Conservation (phyloP, 139 green algal species). For the Trebouxia sp. region DNA sequence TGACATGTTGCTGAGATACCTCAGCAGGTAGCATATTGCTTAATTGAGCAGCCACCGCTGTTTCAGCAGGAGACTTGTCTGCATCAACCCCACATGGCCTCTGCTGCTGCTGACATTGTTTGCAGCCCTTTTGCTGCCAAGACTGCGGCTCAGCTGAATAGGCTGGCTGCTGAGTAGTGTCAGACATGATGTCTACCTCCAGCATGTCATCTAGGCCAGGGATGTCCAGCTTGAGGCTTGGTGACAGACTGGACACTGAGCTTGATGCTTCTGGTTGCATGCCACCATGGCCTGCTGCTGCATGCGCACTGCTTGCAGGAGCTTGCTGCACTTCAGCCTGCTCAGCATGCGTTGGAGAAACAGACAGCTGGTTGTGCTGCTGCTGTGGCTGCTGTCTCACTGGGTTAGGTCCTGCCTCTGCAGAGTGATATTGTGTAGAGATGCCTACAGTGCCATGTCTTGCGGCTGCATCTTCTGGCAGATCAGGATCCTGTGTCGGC, state of each 20-base stretch:
- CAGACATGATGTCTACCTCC: neutral
- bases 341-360: neutral
- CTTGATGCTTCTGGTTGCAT: neutral
- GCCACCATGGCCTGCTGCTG: neutral
- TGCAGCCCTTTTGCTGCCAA: too few relatives aligned
- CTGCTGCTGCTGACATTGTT: too few relatives aligned
- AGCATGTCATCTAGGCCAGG: conserved; percentile 16
- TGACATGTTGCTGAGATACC: too few relatives aligned
- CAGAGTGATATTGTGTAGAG: too few relatives aligned
- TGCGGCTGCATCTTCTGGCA: too few relatives aligned
- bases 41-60: too few relatives aligned
- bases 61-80: too few relatives aligned
- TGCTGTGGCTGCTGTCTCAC: too few relatives aligned
- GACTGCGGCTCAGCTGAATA: neutral
- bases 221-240: conserved; percentile 22
- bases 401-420: too few relatives aligned
- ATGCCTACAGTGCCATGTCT: too few relatives aligned
- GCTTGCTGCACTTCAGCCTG: neutral
- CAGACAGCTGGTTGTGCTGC: neutral
- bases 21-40: too few relatives aligned
- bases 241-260: conserved; percentile 6
- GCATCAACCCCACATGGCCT: too few relatives aligned
- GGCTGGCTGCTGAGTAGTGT: neutral
- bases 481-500: neutral
- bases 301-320: neutral